Conservation (phyloP, 1,139 yeast species). For the Lipomyces yarrowii region DNA sequence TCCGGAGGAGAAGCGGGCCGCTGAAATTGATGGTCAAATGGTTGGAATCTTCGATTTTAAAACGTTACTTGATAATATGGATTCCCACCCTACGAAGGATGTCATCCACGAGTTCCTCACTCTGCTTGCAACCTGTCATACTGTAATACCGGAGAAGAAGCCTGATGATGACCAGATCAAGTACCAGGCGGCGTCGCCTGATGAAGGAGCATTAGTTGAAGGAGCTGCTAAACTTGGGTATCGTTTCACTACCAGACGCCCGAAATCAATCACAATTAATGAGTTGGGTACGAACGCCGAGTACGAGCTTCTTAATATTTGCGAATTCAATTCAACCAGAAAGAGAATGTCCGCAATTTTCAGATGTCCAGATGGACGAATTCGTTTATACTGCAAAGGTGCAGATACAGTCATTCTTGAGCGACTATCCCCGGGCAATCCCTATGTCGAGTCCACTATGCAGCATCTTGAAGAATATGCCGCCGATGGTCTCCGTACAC, state of each 20-base stretch:
- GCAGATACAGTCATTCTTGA: constrained; percentile 96
- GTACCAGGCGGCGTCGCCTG: constrained; percentile 98
- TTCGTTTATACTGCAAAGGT: constrained; percentile 90
- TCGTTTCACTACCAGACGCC: constrained; percentile 80
- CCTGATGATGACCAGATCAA: constrained; percentile 58
- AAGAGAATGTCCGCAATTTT: constrained; percentile 97
- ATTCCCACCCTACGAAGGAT: constrained; percentile 50
- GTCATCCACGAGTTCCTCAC: constrained; percentile 82
- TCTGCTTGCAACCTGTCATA: constrained; percentile 88
- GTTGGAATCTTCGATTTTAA: constrained; percentile 78
- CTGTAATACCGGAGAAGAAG: constrained; percentile 89
- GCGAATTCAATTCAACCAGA: constrained; percentile 96
- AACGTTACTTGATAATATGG: constrained; percentile 58
- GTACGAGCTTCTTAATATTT: constrained; percentile 82
- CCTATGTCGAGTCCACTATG: constrained; percentile 77
- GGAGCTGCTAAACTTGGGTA: constrained; percentile 93
- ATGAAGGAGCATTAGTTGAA: constrained; percentile 97
- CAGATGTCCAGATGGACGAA: constrained; percentile 91
- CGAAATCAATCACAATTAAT: constrained; percentile 74
- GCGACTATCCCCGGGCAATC: constrained; percentile 73
- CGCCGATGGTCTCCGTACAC: constrained; percentile 90
- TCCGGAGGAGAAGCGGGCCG: constrained; percentile 86
- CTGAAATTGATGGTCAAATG: constrained; percentile 68
- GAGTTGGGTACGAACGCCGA: constrained; percentile 53
- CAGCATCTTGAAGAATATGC: constrained; percentile 96